These are phyloP conservation scores for Haemoproteus tartakovskyi DNA, from an alignment of 169 alveolate genomes.

Conservation along the genomic window DNA sequence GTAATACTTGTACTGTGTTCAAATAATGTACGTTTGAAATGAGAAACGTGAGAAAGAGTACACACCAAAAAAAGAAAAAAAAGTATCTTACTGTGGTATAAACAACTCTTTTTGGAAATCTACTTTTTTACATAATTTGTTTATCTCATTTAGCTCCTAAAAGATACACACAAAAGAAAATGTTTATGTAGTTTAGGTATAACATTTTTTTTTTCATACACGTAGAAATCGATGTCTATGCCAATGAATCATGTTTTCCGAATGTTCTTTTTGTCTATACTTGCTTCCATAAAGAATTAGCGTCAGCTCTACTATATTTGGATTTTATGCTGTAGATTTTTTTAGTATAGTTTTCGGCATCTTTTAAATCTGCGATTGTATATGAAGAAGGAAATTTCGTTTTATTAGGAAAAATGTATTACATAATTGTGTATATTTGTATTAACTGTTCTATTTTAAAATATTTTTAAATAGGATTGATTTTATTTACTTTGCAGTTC, in stretches of 20 bases:
- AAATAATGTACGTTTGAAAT: no score
- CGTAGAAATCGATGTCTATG: no score
- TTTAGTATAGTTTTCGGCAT: not conserved
- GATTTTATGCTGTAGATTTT: constrained; percentile 22
- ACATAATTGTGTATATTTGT: not conserved
- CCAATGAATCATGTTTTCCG: not conserved
- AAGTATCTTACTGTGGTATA: no score
- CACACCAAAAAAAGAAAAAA: no score
- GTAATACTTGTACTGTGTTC: no score
- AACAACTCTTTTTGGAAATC: no score
- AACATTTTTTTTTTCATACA: no score
- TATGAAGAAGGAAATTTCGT: not conserved
- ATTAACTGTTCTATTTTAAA: not conserved
- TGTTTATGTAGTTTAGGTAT: no score
- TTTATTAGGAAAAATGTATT: not conserved
- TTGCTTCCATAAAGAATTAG: constrained; percentile 10
- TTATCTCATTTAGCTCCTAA: constrained; percentile 8
- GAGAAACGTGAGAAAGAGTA: no score
- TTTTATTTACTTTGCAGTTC: constrained; percentile 8
- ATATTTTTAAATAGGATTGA: not conserved
- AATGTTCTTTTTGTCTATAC: not conserved
- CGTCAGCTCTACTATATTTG: not conserved
- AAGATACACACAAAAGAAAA: no score
- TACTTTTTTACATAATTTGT: not conserved
- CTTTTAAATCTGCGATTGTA: not conserved